A percentile compares a stretch with the other conserved stretches of the same genome.
Conservation (phyloP, 352 stramenopile species). For the Phytophthora uliginosa region DNA sequence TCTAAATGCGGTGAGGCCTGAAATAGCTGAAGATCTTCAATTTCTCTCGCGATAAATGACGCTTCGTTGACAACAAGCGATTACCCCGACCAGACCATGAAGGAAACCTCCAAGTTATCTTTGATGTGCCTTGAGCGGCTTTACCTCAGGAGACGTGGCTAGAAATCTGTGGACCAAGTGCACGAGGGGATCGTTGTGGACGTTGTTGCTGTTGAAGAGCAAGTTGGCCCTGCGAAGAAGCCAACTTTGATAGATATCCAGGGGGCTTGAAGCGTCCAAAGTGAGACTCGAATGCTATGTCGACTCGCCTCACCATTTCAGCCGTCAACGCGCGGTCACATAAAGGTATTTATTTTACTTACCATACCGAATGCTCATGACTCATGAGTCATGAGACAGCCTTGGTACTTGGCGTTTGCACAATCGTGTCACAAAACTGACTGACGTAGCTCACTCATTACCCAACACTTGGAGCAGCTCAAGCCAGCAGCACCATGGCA, state of each 20-base stretch:
- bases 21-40: constrained; percentile 18
- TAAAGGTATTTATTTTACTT: too few species aligned
- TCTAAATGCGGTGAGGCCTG: constrained; percentile 13
- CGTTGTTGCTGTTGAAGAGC: too few species aligned
- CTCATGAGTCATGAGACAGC: constrained; percentile 22
- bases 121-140: too few species aligned
- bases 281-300: too few species aligned
- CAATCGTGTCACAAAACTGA: constrained; percentile 29
- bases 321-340: too few species aligned
- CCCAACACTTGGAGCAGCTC: constrained; percentile 4
- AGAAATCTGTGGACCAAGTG: too few species aligned
- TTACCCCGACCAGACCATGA: neutral
- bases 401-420: constrained; percentile 15
- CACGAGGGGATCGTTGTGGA: too few species aligned
- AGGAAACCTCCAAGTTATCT: neutral
- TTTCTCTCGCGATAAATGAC: neutral
- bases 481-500: constrained; percentile 7
- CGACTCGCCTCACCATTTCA: too few species aligned
- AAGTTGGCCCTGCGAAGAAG: too few species aligned
- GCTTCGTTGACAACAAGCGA: too few species aligned
- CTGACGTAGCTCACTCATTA: constrained; percentile 22
- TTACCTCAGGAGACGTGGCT: neutral
- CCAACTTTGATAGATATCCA: too few species aligned
- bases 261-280: too few species aligned
- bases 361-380: neutral